Percentiles rank a stretch among this genome's conserved stretches.
Conservation (phyloP, 345 rosid species). For the Linum tenue region DNA sequence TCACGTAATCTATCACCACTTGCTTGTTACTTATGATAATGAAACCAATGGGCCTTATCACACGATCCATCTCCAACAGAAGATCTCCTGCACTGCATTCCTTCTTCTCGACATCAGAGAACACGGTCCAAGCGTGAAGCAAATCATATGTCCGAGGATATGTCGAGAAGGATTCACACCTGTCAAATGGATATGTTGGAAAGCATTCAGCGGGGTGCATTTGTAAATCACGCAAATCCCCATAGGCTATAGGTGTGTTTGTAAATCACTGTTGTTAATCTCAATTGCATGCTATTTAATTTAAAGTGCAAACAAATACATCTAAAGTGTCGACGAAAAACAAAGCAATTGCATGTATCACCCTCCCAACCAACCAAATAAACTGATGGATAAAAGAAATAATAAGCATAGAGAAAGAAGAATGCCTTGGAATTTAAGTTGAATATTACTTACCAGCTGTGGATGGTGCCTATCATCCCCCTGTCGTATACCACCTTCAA, state of each 20-base stretch:
- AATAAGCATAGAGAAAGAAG: no score
- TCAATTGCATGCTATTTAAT: no score
- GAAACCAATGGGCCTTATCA: constrained; percentile 82
- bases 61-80: constrained; percentile 84
- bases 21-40: constrained; percentile 63
- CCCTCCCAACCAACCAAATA: no score
- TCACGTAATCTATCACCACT: constrained; percentile 44
- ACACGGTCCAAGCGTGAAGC: constrained; percentile 63
- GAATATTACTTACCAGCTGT: constrained; percentile 55
- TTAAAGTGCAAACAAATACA: not conserved
- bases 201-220: not conserved
- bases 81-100: constrained; percentile 79
- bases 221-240: constrained; percentile 1
- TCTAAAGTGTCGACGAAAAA: not conserved
- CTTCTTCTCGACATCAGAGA: constrained; percentile 62
- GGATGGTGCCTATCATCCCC: constrained; percentile 68
- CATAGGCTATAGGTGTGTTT: not conserved
- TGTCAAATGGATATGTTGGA: constrained; percentile 17
- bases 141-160: constrained; percentile 90
- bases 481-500: constrained; percentile 77
- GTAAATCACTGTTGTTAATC: no score
- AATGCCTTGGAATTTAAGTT: not conserved
- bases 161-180: constrained; percentile 92
- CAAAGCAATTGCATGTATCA: no score
- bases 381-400: no score